Conservation (phyloP, 1,284 basidiomycete genomes). For the Ganoderma resinaceum region DNA sequence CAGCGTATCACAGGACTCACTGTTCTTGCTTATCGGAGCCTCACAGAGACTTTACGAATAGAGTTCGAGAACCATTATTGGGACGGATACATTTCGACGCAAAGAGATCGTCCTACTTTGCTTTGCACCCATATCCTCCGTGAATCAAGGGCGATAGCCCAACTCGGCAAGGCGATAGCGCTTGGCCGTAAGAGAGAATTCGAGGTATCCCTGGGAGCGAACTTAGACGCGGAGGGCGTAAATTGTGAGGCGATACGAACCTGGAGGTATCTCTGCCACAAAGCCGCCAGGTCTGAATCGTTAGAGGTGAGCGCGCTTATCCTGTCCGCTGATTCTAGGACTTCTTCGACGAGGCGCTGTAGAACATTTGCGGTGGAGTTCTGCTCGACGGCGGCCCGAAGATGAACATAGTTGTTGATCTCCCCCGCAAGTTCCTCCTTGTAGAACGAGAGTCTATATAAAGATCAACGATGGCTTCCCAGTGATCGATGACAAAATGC, state of each 20-base stretch:
- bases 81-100: no score
- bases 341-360: conserved; percentile 12
- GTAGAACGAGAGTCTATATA: conserved; percentile 25
- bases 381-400: conserved; percentile 19
- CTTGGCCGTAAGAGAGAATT: conserved; percentile 13
- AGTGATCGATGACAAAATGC: not conserved
- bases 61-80: no score
- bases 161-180: conserved; percentile 13
- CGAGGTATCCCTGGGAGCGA: conserved; percentile 4
- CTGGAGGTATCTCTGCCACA: conserved; percentile 25
- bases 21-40: no score
- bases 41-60: no score
- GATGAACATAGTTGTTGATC: conserved; percentile 24
- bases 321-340: conserved; percentile 12
- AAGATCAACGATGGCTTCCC: not conserved
- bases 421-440: conserved; percentile 24
- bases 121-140: no score
- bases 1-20: no score
- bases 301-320: conserved; percentile 8
- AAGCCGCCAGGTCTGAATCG: conserved; percentile 7
- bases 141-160: conserved; percentile 8
- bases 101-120: no score
- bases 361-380: conserved; percentile 7
- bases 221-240: not conserved
- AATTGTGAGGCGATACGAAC: conserved; percentile 6